Percentiles rank a stretch among this genome's conserved stretches.
These are phyloP conservation scores for Stipa capillata DNA, from an alignment of 176 grass and related monocot species.

Conservation along the genomic window DNA sequence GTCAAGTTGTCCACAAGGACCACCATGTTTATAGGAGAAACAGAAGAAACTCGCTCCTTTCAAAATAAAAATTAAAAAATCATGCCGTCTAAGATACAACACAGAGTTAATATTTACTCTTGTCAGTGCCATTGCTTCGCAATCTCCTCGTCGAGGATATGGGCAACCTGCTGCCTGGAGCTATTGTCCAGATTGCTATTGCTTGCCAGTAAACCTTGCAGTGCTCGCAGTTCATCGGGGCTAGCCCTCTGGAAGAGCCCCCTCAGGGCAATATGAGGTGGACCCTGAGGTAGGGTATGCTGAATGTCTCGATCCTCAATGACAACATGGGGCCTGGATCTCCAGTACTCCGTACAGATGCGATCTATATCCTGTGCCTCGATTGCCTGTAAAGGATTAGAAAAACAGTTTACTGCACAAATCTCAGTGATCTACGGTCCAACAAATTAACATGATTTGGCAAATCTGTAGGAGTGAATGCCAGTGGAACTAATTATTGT, in stretches of 20 bases:
- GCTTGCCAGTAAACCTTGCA: conserved; percentile 45
- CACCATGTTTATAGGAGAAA: conserved; percentile 1
- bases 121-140: conserved; percentile 27
- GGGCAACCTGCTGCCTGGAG: conserved; percentile 35
- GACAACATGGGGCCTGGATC: conserved; percentile 33
- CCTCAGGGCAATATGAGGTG: conserved; percentile 30
- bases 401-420: background rate
- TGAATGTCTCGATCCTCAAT: conserved; percentile 5
- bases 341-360: conserved; percentile 77
- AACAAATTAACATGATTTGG: background rate
- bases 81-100: conserved; percentile 28
- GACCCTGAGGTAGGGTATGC: conserved; percentile 13
- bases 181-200: conserved; percentile 15
- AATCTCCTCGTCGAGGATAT: conserved; percentile 44
- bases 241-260: conserved; percentile 76
- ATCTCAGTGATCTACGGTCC: background rate
- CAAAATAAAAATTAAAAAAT: conserved; percentile 17
- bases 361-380: conserved; percentile 45
- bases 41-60: background rate
- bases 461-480: background rate
- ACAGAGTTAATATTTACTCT: conserved; percentile 18
- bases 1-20: background rate
- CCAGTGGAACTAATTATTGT: background rate
- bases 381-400: conserved; percentile 41
- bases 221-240: conserved; percentile 45